phyloP scores from a whole-genome alignment of 208 protist species.

The Entamoeba nuttalli region DNA sequence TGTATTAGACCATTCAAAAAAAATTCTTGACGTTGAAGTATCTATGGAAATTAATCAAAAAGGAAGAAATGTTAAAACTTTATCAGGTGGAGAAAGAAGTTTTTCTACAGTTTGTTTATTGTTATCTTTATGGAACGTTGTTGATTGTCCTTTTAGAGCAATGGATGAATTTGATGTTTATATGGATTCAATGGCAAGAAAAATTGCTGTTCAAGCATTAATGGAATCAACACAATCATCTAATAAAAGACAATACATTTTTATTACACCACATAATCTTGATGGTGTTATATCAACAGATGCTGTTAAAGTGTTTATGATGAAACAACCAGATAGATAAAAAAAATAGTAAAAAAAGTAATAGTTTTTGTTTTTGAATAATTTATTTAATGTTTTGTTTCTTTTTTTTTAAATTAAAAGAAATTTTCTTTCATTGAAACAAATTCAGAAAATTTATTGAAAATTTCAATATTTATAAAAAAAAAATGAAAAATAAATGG shows the following conservation, averaged over 20 bases:
- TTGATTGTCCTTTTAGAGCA: not conserved
- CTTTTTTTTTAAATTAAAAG: too few relatives aligned
- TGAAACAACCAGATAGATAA: not conserved
- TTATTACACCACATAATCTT: not conserved
- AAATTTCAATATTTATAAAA: too few relatives aligned
- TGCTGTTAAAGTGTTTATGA: not conserved
- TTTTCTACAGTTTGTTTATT: conserved; percentile 19
- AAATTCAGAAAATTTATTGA: too few relatives aligned
- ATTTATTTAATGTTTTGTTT: too few relatives aligned
- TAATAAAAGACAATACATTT: not conserved
- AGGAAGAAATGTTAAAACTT: not conserved
- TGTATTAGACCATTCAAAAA: not conserved
- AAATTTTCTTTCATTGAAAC: too few relatives aligned
- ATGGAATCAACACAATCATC: not conserved
- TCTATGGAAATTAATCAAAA: not conserved
- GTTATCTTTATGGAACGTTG: not conserved
- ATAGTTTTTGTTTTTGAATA: too few relatives aligned
- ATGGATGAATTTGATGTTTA: conserved; percentile 24
- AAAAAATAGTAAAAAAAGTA: not conserved
- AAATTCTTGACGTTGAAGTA: not conserved
- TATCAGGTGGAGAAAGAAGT: conserved; percentile 16
- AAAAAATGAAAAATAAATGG: too few relatives aligned
- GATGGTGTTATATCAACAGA: not conserved
- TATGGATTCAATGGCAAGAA: not conserved
- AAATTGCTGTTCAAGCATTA: not conserved